Base-by-base conservation (phyloP, 805 yeast species). In the Yarrowia bubula region DNA sequence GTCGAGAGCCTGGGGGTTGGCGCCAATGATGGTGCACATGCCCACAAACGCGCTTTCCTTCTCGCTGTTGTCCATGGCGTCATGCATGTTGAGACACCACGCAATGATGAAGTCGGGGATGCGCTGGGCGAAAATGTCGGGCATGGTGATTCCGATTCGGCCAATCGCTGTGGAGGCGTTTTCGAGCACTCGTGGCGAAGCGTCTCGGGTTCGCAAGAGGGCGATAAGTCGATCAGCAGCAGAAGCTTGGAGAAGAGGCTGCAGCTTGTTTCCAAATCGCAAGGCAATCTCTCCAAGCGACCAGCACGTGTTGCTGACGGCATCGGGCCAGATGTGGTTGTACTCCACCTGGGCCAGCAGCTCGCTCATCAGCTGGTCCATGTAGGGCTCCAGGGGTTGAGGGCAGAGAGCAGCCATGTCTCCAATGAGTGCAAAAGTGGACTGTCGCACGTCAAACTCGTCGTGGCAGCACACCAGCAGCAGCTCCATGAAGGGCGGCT, bases 231-330 rank as follows among this genome's bases (percentile, higher is more conserved):
- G 74, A n/a, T 87, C 80, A 8, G 86, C 85, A 14, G 88, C 83
- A 65, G 90, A 75, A 22, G 86, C 75, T 47, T 78, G 80, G 67
- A 86, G 78, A 68, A 88, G 75, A 14, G 85, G 86, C 47, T 76
- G 77, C 44, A 71, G 70, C 65, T 68, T 65, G 43, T 80, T 79
- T 0, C 79, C 74, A 14, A 84, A 71, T 65, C 89, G 83, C 71
- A 92, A 79, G 3, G 90, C 81, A 35, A 95, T 84, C 74, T 95
- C 96, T 48, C 99, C 98, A 13, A 89, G 77, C 1, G 97, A 84
- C 99, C 99, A 95, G 58, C 90, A 86, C 1, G 98, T 95, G 75
- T 95, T 95, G 75, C 89, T 90, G 70, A 87, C 86, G 1, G 89
- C 91, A 0, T 93, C 85, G 67, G 86, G 85, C 3, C 89, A 91